These are phyloP conservation scores for Chalaropsis ovoidea DNA, from an alignment of 2,329 filamentous ascomycete genomes.

Conservation along the genomic window DNA sequence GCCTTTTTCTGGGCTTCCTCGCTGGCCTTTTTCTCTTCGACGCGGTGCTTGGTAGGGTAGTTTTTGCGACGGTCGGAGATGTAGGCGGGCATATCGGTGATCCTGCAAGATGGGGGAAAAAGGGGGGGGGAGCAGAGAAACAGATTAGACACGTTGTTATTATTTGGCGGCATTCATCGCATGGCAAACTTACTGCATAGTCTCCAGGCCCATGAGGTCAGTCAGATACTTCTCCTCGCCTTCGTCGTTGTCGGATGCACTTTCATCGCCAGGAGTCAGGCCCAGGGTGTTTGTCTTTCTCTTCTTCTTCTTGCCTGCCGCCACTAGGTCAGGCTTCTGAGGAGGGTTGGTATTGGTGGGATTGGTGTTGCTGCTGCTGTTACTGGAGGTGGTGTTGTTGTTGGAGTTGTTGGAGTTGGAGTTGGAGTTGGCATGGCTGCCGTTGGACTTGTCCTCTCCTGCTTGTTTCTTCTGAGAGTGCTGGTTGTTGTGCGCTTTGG, in stretches of 20 bases:
- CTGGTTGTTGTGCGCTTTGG: conserved; percentile 29
- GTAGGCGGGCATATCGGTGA: conserved; percentile 67
- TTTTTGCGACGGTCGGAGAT: conserved; percentile 68
- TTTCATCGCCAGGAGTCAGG: conserved; percentile 56
- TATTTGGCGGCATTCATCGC: conserved; percentile 24
- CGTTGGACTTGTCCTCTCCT: conserved; percentile 21
- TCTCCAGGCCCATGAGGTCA: conserved; percentile 47
- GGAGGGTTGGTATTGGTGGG: conserved; percentile 26
- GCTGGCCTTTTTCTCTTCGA: conserved; percentile 51
- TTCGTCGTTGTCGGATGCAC: conserved; percentile 55
- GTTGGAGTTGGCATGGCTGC: conserved; percentile 13
- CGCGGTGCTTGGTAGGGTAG: conserved; percentile 67
- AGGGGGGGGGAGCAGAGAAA: not conserved
- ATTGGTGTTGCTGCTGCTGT: conserved; percentile 17
- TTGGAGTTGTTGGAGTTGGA: conserved; percentile 33
- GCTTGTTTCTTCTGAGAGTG: conserved; percentile 23
- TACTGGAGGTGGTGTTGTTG: conserved; percentile 28
- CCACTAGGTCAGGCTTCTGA: conserved; percentile 35
- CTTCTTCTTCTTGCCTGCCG: conserved; percentile 57
- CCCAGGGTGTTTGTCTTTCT: conserved; percentile 62
- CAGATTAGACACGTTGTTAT: conserved; percentile 21
- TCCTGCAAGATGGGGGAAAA: conserved; percentile 32
- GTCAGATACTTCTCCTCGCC: conserved; percentile 58
- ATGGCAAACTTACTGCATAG: conserved; percentile 41
- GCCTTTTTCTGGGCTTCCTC: conserved; percentile 39